phyloP scores from a whole-genome alignment of 805 yeast species.

The Candida suzukii region DNA sequence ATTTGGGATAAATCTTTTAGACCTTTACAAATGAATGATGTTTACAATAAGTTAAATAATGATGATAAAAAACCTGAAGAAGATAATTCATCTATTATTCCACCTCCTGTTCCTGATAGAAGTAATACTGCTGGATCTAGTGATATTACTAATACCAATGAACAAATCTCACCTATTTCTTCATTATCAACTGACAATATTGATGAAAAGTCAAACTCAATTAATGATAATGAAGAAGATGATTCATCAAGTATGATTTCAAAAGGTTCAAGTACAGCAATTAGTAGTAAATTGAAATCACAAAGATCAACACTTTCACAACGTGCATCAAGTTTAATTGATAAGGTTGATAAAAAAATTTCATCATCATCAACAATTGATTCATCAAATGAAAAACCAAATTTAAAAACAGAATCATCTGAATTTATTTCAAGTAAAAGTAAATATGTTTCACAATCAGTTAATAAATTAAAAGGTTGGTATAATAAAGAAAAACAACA shows the following conservation, averaged over 20 bases:
- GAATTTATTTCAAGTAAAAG: slow-evolving; percentile 14
- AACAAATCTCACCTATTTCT: not conserved
- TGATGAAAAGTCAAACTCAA: not conserved
- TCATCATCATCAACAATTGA: slow-evolving; percentile 11
- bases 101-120: not conserved
- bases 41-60: not conserved
- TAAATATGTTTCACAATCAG: slow-evolving; percentile 31
- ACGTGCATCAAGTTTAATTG: slow-evolving; percentile 6
- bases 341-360: slow-evolving; percentile 2
- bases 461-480: slow-evolving; percentile 64
- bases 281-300: slow-evolving; percentile 5
- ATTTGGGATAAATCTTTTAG: slow-evolving; percentile 62
- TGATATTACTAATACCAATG: too few species aligned
- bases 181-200: not conserved
- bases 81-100: too few species aligned
- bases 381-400: slow-evolving; percentile 17
- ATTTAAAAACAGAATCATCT: too few species aligned
- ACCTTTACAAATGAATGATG: not conserved
- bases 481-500: slow-evolving; percentile 42
- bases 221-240: too few species aligned
- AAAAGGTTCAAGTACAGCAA: slow-evolving; percentile 1
- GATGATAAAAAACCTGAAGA: not conserved
- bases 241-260: not conserved
- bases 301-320: slow-evolving; percentile 9
- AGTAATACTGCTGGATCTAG: slow-evolving; percentile 5